phyloP scores from a whole-genome alignment of 352 stramenopile genomes.

The Pythium diclinum region DNA sequence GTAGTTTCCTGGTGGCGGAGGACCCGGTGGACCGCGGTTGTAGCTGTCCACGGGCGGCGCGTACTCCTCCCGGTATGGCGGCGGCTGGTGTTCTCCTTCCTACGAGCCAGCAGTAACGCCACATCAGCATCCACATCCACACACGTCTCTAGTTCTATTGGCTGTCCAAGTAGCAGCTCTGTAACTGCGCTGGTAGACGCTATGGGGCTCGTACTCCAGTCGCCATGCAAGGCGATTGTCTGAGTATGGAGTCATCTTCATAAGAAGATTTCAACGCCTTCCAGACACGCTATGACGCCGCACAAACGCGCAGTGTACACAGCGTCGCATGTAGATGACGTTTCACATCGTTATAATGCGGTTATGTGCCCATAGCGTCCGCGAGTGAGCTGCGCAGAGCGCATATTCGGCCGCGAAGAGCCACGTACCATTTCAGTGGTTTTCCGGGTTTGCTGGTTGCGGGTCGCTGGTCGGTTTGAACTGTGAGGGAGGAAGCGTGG shows the following conservation, averaged over 20 bases:
- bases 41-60: conserved; percentile 31
- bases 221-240: neutral
- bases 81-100: conserved; percentile 30
- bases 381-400: neutral
- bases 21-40: conserved; percentile 27
- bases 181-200: neutral
- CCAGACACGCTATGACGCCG: neutral
- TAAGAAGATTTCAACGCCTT: conserved; percentile 2
- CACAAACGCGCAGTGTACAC: neutral
- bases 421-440: conserved; percentile 24
- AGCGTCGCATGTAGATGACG: neutral
- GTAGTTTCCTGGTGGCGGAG: conserved; percentile 27
- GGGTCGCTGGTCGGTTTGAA: conserved; percentile 24
- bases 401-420: neutral
- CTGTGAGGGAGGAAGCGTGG: conserved; percentile 24
- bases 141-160: neutral
- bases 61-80: conserved; percentile 46
- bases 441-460: conserved; percentile 20
- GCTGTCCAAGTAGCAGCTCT: neutral
- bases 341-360: neutral
- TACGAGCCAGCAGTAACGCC: conserved; percentile 3
- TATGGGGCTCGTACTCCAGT: neutral
- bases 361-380: neutral
- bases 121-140: neutral
- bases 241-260: neutral